Evolutionary conservation across 768 basidiomycete species (phyloP).

Genomic region (Amanita pallidorosea): DNA sequence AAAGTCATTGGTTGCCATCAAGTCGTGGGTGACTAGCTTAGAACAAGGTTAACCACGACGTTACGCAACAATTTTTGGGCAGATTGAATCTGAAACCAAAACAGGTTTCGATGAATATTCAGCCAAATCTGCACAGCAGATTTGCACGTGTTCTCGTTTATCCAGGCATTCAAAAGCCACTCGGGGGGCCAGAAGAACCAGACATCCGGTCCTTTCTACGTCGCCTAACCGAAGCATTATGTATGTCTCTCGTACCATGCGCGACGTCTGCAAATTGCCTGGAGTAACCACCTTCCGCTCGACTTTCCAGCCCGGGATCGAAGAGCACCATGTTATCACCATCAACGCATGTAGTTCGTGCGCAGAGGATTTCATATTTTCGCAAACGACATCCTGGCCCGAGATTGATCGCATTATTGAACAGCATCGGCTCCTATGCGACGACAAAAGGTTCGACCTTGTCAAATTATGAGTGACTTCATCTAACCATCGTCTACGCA

Average conservation of each 20-base stretch:
- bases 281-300: constrained; percentile 1
- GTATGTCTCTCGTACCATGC: constrained; percentile 1
- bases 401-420: neutral
- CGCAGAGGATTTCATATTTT: neutral
- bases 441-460: neutral
- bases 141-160: neutral
- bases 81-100: neutral
- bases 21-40: neutral
- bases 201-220: neutral
- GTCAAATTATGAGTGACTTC: too few relatives aligned
- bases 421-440: neutral
- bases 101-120: neutral
- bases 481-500: neutral
- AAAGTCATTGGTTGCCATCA: neutral
- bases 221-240: neutral
- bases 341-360: neutral
- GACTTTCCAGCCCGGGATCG: neutral
- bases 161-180: neutral
- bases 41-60: neutral
- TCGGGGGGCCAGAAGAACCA: neutral
- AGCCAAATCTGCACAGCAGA: neutral
- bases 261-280: constrained; percentile 1
- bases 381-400: neutral
- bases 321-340: neutral
- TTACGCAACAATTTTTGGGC: neutral